Percentiles rank a stretch among this genome's conserved stretches.
phyloP scores from a whole-genome alignment of 2,329 filamentous ascomycete genomes.

The Colletotrichum musae region DNA sequence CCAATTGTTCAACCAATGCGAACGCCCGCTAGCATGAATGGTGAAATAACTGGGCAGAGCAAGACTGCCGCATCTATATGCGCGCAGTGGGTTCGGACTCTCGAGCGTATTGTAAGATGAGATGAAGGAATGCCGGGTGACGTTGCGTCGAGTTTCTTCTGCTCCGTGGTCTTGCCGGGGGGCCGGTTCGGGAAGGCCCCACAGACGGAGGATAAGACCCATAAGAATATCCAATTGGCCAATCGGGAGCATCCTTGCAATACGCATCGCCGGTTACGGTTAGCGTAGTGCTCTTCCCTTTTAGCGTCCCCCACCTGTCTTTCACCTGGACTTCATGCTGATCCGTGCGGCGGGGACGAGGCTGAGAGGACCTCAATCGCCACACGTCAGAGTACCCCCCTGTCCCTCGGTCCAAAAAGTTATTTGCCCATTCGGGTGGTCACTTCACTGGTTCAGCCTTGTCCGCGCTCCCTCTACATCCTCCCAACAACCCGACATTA shows the following conservation, averaged over 20 bases:
- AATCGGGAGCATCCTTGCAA: conserved; percentile 18
- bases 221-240: conserved; percentile 4
- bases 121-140: conserved; percentile 23
- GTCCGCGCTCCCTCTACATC: neutral
- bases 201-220: neutral
- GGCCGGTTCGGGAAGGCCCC: conserved; percentile 5
- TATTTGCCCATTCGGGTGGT: neutral
- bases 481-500: neutral
- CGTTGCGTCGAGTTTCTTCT: conserved; percentile 22
- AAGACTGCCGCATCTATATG: neutral
- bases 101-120: conserved; percentile 7
- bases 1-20: too few species aligned
- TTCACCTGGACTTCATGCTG: neutral
- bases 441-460: conserved; percentile 25
- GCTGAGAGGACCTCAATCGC: conserved; percentile 21
- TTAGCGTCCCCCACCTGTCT: conserved; percentile 20
- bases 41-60: neutral
- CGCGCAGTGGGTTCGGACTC: conserved; percentile 2
- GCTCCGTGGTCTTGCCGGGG: conserved; percentile 15
- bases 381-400: conserved; percentile 23
- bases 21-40: neutral
- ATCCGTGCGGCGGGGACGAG: conserved; percentile 28
- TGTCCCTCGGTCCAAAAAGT: conserved; percentile 23
- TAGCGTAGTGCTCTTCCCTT: conserved; percentile 1
- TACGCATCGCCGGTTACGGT: neutral